Base-by-base conservation (phyloP, 176 grass and related monocot species). In the Triticum monococcum region DNA sequence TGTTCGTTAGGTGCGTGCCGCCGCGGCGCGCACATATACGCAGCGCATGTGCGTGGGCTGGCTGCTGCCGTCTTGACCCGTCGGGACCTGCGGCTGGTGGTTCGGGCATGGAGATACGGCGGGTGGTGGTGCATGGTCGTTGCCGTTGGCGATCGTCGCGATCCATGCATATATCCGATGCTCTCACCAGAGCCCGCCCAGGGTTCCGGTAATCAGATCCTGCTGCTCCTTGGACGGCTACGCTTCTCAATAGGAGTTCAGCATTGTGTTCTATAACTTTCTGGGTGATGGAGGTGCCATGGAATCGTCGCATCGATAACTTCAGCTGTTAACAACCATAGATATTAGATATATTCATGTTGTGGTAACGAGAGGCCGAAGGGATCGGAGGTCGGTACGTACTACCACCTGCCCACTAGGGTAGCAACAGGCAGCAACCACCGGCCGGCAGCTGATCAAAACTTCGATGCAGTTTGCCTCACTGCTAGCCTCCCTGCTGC, bases 401-500 rank as follows among this genome's bases (percentile, higher is more conserved):
- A 13, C 56, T 20, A 8, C 18, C 56, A 59, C 56, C 81, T 35
- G 12, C 33, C 68, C 8, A 41, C 7, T 71, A 7, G 72, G 50
- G 32, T 33, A 33, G 32, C 3, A 33, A 4, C 32, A 61, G 25
- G 24, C 45, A 38, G 38, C 63, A 72, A 83, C 72, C n/a, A 78
- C 79, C 36, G 70, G 11, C 70, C 88, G 79, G 84, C 79, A 73
- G 54, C 50, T 7, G 63, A 86, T 86, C 83, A 28, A 12, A 20
- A 33, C 64, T 81, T 72, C 63, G 84, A 86, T 82, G 13, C 83
- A 30, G 5, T 59, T 35, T 74, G 85, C 64, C 59, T 65, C 31
- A 59, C 64, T 72, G 79, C 79, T 43, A 8, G 31, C 28, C 7
- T n/a, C 12, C 79, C 64, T 31, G 31, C 80, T 20, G 70, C 43